A percentile compares a stretch with the other conserved stretches of the same genome.
These are phyloP conservation scores for Lenwebbia sp. DNA, from an alignment of 345 rosid genomes.

Conservation along the genomic window DNA sequence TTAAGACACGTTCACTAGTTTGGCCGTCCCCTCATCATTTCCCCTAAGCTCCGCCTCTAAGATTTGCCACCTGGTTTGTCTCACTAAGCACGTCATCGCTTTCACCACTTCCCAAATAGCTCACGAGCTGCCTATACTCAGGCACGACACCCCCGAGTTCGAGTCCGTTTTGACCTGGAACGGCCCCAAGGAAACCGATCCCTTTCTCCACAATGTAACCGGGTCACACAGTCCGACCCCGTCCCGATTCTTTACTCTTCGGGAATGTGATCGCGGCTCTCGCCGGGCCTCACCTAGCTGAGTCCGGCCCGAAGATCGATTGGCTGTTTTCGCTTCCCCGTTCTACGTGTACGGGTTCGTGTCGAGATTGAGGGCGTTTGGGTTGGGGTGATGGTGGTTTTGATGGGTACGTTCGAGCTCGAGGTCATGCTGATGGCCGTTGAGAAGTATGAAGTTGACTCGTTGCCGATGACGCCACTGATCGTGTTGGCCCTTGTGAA, in stretches of 20 bases:
- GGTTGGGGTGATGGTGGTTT: constrained; percentile 26
- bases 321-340: constrained; percentile 9
- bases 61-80: no score
- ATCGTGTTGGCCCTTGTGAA: constrained; percentile 47
- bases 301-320: background rate
- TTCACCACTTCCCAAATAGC: no score
- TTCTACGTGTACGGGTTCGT: constrained; percentile 43
- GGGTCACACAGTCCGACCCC: constrained; percentile 12
- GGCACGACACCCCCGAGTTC: constrained; percentile 4
- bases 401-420: constrained; percentile 41
- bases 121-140: constrained; percentile 5
- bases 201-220: background rate
- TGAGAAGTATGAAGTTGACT: constrained; percentile 42
- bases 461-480: constrained; percentile 70
- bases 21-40: no score
- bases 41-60: no score
- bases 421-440: constrained; percentile 39
- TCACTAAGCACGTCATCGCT: no score
- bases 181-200: background rate
- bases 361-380: constrained; percentile 27
- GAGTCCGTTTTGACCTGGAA: no score
- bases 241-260: constrained; percentile 27
- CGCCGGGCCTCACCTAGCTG: background rate
- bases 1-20: no score
- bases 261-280: constrained; percentile 15